Evolutionary conservation across 495 filamentous ascomycete genomes (phyloP).

Genomic region (Halenospora varia): DNA sequence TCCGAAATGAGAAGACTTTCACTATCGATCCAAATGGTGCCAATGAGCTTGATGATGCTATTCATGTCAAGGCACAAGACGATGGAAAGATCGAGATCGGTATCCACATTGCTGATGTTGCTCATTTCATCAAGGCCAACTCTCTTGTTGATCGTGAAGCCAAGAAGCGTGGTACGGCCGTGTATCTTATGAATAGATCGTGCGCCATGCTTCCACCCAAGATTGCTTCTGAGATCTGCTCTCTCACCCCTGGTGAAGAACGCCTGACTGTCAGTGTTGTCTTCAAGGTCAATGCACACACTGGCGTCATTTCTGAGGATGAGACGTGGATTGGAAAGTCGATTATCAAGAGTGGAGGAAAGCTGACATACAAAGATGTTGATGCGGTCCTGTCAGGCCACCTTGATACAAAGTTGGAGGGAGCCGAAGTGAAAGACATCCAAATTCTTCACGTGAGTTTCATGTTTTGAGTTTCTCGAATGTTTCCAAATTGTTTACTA

Average conservation of each 20-base stretch:
- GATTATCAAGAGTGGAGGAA: conserved; percentile 86
- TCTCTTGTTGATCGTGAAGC: conserved; percentile 96
- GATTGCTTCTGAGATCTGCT: conserved; percentile 81
- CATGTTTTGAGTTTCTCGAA: neutral
- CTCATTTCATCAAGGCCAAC: conserved; percentile 94
- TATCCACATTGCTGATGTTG: conserved; percentile 92
- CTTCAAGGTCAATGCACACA: conserved; percentile 77
- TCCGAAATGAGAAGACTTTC: conserved; percentile 85
- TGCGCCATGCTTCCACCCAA: conserved; percentile 88
- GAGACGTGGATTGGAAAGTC: conserved; percentile 92
- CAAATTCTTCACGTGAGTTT: conserved; percentile 55
- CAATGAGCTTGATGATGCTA: conserved; percentile 83
- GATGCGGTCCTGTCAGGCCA: conserved; percentile 69
- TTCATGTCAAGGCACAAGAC: conserved; percentile 77
- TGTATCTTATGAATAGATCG: conserved; percentile 85
- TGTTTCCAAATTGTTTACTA: conserved; percentile 33
- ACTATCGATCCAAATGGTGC: conserved; percentile 83
- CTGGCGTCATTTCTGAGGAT: conserved; percentile 72
- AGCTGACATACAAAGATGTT: conserved; percentile 77
- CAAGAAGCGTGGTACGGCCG: conserved; percentile 94
- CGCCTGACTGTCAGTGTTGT: conserved; percentile 89
- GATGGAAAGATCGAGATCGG: conserved; percentile 91
- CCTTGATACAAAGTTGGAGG: conserved; percentile 51
- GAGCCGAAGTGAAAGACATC: conserved; percentile 65
- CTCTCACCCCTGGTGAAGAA: conserved; percentile 79